These are phyloP conservation scores for Auxenochlorella protothecoides DNA, from an alignment of 139 green algal species.

Conservation along the genomic window DNA sequence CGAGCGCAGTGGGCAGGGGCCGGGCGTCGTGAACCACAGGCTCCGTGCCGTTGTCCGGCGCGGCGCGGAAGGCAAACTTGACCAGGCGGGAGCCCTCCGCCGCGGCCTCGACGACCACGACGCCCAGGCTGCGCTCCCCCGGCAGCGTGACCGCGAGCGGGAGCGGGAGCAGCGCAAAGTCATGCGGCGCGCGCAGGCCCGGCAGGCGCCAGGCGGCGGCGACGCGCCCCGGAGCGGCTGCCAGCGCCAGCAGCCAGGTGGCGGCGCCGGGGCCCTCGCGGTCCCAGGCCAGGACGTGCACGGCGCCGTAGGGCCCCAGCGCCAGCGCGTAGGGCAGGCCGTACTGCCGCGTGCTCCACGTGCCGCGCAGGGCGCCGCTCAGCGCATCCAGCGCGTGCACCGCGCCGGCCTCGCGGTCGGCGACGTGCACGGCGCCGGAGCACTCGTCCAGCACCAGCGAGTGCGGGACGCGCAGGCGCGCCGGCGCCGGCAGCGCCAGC, in stretches of 20 bases:
- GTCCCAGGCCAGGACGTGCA: slow-evolving; percentile 56
- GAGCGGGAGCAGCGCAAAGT: slow-evolving; percentile 32
- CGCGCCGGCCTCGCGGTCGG: slow-evolving; percentile 37
- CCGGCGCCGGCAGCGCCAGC: slow-evolving; percentile 6
- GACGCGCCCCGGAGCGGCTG: neutral
- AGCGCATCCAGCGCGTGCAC: slow-evolving; percentile 53
- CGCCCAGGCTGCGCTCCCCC: too few species aligned
- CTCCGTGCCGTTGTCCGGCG: too few species aligned
- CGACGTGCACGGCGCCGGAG: slow-evolving; percentile 41
- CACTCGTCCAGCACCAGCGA: slow-evolving; percentile 70
- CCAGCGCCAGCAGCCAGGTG: slow-evolving; percentile 3
- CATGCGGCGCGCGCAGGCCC: slow-evolving; percentile 38
- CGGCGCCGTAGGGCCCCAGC: slow-evolving; percentile 51
- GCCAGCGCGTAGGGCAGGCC: slow-evolving; percentile 49
- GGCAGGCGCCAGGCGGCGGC: slow-evolving; percentile 28
- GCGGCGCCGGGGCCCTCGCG: neutral
- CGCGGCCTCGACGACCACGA: too few species aligned
- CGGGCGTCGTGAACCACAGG: too few species aligned
- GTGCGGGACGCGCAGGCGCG: slow-evolving; percentile 37
- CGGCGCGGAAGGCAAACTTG: too few species aligned
- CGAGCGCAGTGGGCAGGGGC: too few species aligned
- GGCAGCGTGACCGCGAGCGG: neutral
- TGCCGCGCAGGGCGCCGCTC: slow-evolving; percentile 38
- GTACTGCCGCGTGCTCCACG: slow-evolving; percentile 18
- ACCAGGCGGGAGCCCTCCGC: too few species aligned